A percentile compares a stretch with the other conserved stretches of the same genome.
Evolutionary conservation across 345 rosid species (phyloP).

Genomic region (Toxicodendron radicans): DNA sequence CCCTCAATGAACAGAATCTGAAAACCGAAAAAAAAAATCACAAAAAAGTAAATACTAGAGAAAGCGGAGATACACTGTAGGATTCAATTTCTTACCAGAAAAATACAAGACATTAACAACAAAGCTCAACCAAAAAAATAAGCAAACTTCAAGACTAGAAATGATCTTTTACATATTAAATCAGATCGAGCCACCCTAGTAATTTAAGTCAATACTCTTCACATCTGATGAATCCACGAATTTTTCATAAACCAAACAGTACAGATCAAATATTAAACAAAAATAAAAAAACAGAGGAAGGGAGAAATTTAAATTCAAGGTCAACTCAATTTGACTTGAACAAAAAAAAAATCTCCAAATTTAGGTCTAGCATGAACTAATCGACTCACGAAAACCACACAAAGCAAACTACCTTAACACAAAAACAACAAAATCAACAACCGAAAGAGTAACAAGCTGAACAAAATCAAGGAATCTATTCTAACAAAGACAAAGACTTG

Average conservation of each 20-base stretch:
- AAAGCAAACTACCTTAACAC: neutral
- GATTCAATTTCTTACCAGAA: neutral
- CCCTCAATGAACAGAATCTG: neutral
- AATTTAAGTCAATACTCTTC: neutral
- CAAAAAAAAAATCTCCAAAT: conserved; percentile 3
- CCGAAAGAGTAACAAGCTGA: neutral
- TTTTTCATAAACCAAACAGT: neutral
- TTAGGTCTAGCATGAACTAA: neutral
- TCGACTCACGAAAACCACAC: neutral
- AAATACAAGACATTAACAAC: no score
- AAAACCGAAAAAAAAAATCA: neutral
- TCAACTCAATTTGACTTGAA: conserved; percentile 14
- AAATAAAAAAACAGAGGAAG: neutral
- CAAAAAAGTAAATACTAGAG: neutral
- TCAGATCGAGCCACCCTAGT: neutral
- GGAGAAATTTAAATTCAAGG: neutral
- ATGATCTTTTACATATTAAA: neutral
- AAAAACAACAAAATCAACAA: conserved; percentile 1
- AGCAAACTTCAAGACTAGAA: neutral
- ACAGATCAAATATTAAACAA: neutral
- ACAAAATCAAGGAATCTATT: neutral
- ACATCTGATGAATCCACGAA: neutral
- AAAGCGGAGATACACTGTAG: neutral
- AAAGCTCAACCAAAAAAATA: neutral
- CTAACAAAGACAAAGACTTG: neutral